Conservation (phyloP, 495 filamentous ascomycete genomes). For the Neurospora sp. region DNA sequence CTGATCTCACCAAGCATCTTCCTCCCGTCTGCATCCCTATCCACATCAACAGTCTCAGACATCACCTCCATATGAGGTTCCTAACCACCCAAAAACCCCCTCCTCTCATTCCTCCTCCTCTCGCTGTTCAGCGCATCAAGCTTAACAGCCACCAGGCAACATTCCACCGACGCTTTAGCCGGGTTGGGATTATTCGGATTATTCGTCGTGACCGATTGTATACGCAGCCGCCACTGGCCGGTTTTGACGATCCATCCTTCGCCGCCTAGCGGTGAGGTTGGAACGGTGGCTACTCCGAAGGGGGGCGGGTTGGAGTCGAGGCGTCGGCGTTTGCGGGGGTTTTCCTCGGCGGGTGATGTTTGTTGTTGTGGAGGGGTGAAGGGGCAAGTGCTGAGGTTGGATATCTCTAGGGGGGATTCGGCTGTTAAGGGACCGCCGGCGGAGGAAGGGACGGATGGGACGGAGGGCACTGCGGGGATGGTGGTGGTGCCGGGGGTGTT, state of each 20-base stretch:
- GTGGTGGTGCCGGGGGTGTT: conserved; percentile 11
- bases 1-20: neutral
- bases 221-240: conserved; percentile 73
- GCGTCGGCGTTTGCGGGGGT: neutral
- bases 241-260: conserved; percentile 62
- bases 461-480: neutral
- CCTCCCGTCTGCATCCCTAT: neutral
- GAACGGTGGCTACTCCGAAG: conserved; percentile 13
- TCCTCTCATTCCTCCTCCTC: conserved; percentile 53
- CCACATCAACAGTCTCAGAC: neutral
- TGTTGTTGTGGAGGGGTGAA: neutral
- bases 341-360: neutral
- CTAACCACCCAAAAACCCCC: conserved; percentile 49
- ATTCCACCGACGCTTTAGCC: conserved; percentile 48
- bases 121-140: conserved; percentile 65
- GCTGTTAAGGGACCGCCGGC: conserved; percentile 16
- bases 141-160: conserved; percentile 68
- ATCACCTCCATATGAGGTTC: neutral
- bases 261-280: neutral
- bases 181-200: conserved; percentile 6
- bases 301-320: conserved; percentile 23
- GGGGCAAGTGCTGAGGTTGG: conserved; percentile 1
- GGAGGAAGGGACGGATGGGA: conserved; percentile 20
- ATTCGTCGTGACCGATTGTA: conserved; percentile 39
- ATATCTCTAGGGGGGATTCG: conserved; percentile 22